Evolutionary conservation across 768 basidiomycete genomes (phyloP).

Genomic region (Mycena olivaceomarginata): DNA sequence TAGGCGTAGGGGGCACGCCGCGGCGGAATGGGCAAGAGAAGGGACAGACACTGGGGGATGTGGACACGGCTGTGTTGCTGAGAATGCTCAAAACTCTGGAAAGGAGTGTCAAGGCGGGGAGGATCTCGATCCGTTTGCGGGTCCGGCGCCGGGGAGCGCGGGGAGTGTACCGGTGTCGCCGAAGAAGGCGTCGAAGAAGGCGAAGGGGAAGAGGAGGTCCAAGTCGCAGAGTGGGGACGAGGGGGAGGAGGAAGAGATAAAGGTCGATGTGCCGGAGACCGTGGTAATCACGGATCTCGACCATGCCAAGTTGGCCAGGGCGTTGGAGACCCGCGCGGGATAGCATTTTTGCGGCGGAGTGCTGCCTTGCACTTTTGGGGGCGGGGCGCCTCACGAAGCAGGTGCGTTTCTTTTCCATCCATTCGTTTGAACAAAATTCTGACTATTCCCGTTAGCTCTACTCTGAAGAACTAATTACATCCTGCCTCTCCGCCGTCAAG

Average conservation of each 20-base stretch:
- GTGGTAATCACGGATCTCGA: constrained; percentile 63
- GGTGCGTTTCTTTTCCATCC: constrained; percentile 64
- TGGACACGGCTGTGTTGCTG: constrained; percentile 77
- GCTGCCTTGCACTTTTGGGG: constrained; percentile 84
- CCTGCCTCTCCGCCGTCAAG: constrained; percentile 86
- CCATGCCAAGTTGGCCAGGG: constrained; percentile 69
- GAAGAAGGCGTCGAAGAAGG: constrained; percentile 57
- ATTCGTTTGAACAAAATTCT: constrained; percentile 9
- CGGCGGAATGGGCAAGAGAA: constrained; percentile 67
- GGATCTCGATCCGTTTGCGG: constrained; percentile 82
- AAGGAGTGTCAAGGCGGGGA: constrained; percentile 85
- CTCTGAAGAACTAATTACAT: constrained; percentile 94
- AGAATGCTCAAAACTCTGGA: constrained; percentile 87
- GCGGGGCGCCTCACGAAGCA: constrained; percentile 91
- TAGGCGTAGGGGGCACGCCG: constrained; percentile 63
- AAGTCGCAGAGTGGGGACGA: constrained; percentile 66
- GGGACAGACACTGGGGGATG: constrained; percentile 67
- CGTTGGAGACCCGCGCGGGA: constrained; percentile 80
- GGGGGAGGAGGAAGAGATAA: constrained; percentile 56
- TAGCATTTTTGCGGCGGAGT: constrained; percentile 89
- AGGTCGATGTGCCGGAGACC: constrained; percentile 46
- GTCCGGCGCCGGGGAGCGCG: constrained; percentile 40
- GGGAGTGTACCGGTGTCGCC: constrained; percentile 61
- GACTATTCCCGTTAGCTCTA: constrained; percentile 76
- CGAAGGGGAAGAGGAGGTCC: constrained; percentile 62